A percentile compares a stretch with the other conserved stretches of the same genome.
These are phyloP conservation scores for Paramecium caudatum DNA, from an alignment of 73 alveolate genomes.

Conservation along the genomic window DNA sequence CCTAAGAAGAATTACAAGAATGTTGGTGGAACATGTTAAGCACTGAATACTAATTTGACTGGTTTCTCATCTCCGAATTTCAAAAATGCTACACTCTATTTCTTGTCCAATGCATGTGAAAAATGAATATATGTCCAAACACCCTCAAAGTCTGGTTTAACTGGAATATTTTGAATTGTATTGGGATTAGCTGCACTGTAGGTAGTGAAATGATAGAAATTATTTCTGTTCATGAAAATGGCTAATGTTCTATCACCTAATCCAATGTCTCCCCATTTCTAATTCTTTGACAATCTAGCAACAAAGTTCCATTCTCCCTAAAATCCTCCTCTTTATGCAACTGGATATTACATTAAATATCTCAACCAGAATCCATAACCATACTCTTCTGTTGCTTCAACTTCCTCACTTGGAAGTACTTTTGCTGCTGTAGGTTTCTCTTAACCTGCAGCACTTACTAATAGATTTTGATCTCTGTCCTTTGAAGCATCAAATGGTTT, in stretches of 20 bases:
- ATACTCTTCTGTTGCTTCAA: slow-evolving; percentile 20
- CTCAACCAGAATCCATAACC: slow-evolving; percentile 66
- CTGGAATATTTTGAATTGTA: neutral
- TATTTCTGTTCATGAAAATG: slow-evolving; percentile 25
- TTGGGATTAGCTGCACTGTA: slow-evolving; percentile 59
- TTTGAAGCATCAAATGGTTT: slow-evolving; percentile 33
- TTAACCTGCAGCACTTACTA: slow-evolving; percentile 13
- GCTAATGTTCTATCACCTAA: slow-evolving; percentile 71
- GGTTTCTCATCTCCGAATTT: slow-evolving; percentile 23
- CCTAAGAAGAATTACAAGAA: slow-evolving; percentile 54
- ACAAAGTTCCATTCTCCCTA: slow-evolving; percentile 54
- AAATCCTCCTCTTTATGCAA: slow-evolving; percentile 35
- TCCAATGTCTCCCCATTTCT: neutral
- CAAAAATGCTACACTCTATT: slow-evolving; percentile 34
- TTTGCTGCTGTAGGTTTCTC: slow-evolving; percentile 1
- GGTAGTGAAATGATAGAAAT: slow-evolving; percentile 15
- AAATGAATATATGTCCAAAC: slow-evolving; percentile 59
- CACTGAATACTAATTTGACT: neutral
- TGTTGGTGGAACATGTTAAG: slow-evolving; percentile 39
- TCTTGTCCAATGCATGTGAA: slow-evolving; percentile 22
- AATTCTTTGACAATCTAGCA: slow-evolving; percentile 50
- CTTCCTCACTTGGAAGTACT: slow-evolving; percentile 11
- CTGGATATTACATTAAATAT: slow-evolving; percentile 37
- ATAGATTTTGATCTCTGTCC: neutral
- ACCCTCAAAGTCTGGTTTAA: slow-evolving; percentile 66